phyloP scores from a whole-genome alignment of 306 rosid genomes.

The Heteromeles arbutifolia region DNA sequence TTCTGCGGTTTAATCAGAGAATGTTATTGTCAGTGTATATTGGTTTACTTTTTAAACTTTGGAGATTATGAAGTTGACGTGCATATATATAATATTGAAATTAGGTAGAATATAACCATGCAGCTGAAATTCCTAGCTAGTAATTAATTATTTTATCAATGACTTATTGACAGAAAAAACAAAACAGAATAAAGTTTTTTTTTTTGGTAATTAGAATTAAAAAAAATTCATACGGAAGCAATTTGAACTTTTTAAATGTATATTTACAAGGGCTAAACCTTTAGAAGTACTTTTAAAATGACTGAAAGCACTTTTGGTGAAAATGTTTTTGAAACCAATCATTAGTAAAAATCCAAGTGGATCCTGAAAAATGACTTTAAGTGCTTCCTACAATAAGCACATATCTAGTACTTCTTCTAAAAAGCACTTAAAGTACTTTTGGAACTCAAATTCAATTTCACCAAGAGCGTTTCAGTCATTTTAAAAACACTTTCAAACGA shows the following conservation, averaged over 20 bases:
- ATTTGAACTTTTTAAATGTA: background rate
- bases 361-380: too few relatives aligned
- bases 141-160: background rate
- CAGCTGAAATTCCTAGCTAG: background rate
- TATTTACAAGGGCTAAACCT: too few relatives aligned
- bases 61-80: background rate
- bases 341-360: too few relatives aligned
- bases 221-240: background rate
- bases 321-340: too few relatives aligned
- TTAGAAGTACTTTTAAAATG: too few relatives aligned
- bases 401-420: too few relatives aligned
- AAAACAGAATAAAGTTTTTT: background rate
- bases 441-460: too few relatives aligned
- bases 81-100: background rate
- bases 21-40: background rate
- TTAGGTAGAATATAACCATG: background rate
- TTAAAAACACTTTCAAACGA: too few relatives aligned
- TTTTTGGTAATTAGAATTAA: too few relatives aligned
- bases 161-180: background rate
- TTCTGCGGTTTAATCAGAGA: background rate
- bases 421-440: too few relatives aligned
- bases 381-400: too few relatives aligned
- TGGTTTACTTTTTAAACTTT: background rate
- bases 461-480: fast-evolving
- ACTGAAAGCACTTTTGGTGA: too few relatives aligned